A percentile compares a stretch with the other conserved stretches of the same genome.
Conservation (phyloP, 2,329 filamentous ascomycete species). For the Cercospora sojina region DNA sequence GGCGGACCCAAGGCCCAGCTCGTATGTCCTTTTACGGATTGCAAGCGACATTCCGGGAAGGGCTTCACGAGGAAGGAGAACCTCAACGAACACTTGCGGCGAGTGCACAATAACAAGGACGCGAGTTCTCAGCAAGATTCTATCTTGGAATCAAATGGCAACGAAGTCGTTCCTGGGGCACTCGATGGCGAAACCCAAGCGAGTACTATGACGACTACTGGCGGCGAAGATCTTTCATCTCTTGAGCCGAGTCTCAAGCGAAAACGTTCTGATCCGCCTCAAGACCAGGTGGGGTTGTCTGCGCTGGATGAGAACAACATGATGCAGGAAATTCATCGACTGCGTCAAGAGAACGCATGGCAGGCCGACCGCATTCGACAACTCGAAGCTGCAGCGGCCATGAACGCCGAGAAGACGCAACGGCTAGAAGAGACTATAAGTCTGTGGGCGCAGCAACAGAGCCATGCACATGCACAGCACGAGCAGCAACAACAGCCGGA, state of each 20-base stretch:
- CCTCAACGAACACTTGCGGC: conserved; percentile 84
- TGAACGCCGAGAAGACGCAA: conserved; percentile 14
- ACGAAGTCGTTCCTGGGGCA: conserved; percentile 19
- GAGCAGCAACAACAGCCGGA: conserved; percentile 9
- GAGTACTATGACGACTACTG: conserved; percentile 4
- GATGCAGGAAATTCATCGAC: conserved; percentile 42
- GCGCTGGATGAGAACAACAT: conserved; percentile 35
- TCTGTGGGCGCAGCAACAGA: conserved; percentile 16
- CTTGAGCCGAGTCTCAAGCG: conserved; percentile 11
- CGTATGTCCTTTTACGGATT: conserved; percentile 81
- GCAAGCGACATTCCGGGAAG: conserved; percentile 83
- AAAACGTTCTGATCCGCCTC: conserved; percentile 16
- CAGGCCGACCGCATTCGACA: conserved; percentile 39
- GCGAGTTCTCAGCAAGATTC: conserved; percentile 22
- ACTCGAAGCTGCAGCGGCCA: conserved; percentile 24
- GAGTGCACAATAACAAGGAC: conserved; percentile 62
- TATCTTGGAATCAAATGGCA: conserved; percentile 17
- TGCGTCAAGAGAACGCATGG: conserved; percentile 44
- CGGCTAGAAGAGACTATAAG: conserved; percentile 16
- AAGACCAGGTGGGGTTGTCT: neutral
- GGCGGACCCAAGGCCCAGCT: conserved; percentile 83
- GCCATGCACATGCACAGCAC: conserved; percentile 6
- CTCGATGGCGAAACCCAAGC: conserved; percentile 25
- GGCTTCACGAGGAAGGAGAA: conserved; percentile 95
- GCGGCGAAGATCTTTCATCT: neutral